Evolutionary conservation across 1,284 basidiomycete species (phyloP), one percentile per base, ranked within the genome.

Genomic region (Moesziomyces globuligerus): DNA sequence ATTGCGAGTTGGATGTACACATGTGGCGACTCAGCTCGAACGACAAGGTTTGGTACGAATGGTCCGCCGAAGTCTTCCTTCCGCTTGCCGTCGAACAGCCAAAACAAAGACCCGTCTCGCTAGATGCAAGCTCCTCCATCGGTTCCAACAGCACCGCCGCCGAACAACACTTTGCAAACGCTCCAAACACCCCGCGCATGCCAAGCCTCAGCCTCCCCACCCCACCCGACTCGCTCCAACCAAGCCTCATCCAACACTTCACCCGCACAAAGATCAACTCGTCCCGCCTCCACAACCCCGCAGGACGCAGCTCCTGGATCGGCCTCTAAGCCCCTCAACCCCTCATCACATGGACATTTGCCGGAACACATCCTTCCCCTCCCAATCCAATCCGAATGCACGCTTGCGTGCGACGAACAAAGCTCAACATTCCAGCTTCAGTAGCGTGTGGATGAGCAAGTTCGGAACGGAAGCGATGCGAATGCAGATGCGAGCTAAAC

Each of bases 1-100:
- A 92, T 75, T 90, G 91, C 23, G 95, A 98, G 83, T 85, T 99
- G 17, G 91, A 93, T 55, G 92, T 98, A 9, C 91, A 91, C 49
- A 88, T 99, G 48, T 99, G 96, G 95, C 89, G 96, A 26, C 84
- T 97, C 57, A 94, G 93, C 1, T 65, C 72, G 13, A 74, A 89
- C 62, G 87, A 89, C 28, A 88, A 91, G 75, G 93, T 99, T 8
- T 99, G 96, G 96, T 98, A 98, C 84, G 96, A 98, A 83, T 99
- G 96, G 96, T 89, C 90, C 76, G 94, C 93, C 0, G 94, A 98
- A 78, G 89, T 90, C 3, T 98, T 91, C 85, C 85, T 84, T 29
- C 69, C 79, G 29, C 46, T n/a, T 10, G 26, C 48, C n/a, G 3
- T 18, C 25, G 54, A 54, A 21, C 34, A 41, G 11, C 41, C 55